Evolutionary conservation across 768 basidiomycete species (phyloP).

Genomic region (Suillus cothurnatus): DNA sequence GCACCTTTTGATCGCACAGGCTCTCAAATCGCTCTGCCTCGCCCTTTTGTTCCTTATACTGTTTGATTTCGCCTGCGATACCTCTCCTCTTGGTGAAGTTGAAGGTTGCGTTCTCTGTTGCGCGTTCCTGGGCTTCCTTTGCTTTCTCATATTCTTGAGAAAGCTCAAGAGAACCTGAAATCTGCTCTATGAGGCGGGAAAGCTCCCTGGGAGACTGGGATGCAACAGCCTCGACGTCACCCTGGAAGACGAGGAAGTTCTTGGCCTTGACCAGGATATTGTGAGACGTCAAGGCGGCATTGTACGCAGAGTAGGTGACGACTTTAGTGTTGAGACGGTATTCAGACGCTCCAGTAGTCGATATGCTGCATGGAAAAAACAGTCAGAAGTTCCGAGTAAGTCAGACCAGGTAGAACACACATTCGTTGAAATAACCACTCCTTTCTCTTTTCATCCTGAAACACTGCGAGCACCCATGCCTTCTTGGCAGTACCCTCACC

Average conservation of each 20-base stretch:
- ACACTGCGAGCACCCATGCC: constrained; percentile 96
- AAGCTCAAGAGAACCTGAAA: constrained; percentile 91
- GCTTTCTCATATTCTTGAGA: constrained; percentile 87
- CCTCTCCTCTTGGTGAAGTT: constrained; percentile 94
- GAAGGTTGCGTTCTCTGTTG: constrained; percentile 92
- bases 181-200: constrained; percentile 90
- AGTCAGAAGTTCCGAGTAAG: not conserved
- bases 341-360: constrained; percentile 84
- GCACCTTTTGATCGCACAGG: constrained; percentile 71
- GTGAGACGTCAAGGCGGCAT: constrained; percentile 80
- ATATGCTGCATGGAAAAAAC: constrained; percentile 58
- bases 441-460: constrained; percentile 71
- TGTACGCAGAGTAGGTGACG: constrained; percentile 89
- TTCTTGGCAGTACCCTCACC: constrained; percentile 87
- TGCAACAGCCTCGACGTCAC: constrained; percentile 97
- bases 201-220: constrained; percentile 92
- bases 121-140: constrained; percentile 83
- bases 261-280: constrained; percentile 99
- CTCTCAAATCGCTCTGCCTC: constrained; percentile 89
- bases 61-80: constrained; percentile 93
- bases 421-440: constrained; percentile 93
- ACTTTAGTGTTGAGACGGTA: constrained; percentile 83
- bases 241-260: constrained; percentile 99
- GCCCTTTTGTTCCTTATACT: constrained; percentile 95
- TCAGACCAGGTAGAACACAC: constrained; percentile 49